phyloP scores from a whole-genome alignment of 2,329 filamentous ascomycete species.

The Pseudogymnoascus sp. region DNA sequence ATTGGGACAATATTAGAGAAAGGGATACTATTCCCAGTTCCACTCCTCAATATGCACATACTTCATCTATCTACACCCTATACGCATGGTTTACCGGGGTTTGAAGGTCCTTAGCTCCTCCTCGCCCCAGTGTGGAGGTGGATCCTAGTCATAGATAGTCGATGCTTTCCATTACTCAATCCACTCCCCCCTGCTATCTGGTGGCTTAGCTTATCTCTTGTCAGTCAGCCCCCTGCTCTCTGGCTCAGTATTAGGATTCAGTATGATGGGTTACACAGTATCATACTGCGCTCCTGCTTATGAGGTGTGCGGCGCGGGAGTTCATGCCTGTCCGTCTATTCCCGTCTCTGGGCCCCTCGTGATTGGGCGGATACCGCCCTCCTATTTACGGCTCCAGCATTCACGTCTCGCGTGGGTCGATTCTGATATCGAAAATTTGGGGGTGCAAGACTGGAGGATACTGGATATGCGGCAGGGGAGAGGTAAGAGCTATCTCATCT shows the following conservation, averaged over 20 bases:
- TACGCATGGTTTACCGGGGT: not conserved
- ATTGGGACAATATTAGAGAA: not conserved
- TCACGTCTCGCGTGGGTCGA: not conserved
- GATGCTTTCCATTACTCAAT: conserved; percentile 5
- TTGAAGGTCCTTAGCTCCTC: not conserved
- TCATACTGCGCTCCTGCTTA: not conserved
- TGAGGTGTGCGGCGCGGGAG: not conserved
- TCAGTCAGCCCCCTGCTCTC: not conserved
- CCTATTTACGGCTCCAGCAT: not conserved
- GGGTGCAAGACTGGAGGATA: not conserved
- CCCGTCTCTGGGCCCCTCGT: not conserved
- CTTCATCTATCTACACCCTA: not conserved
- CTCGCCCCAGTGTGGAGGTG: not conserved
- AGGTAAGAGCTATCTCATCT: not conserved
- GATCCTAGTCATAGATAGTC: conserved; percentile 2
- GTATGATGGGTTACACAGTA: not conserved
- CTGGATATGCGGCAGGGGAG: not conserved
- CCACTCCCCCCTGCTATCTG: conserved; percentile 5
- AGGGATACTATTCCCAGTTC: not conserved
- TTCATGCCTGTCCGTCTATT: not conserved
- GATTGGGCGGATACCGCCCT: not conserved
- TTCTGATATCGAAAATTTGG: not conserved
- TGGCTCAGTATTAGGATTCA: not conserved
- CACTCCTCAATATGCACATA: not conserved
- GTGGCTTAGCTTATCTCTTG: conserved; percentile 6